phyloP scores from a whole-genome alignment of 2,329 filamentous ascomycete species.

The Cercospora citrullina region DNA sequence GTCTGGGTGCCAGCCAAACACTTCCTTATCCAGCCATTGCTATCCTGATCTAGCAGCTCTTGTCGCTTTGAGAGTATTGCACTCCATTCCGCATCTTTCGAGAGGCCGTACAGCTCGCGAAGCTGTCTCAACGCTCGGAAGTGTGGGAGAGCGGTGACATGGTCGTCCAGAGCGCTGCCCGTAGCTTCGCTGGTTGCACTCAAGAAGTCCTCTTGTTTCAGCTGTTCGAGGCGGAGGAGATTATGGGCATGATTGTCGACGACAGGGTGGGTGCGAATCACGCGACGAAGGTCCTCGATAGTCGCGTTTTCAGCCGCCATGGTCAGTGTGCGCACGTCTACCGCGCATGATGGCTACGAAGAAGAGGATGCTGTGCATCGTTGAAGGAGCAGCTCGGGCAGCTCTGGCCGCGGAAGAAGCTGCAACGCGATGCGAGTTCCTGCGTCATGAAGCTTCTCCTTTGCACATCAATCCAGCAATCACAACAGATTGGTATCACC shows the following conservation, averaged over 20 bases:
- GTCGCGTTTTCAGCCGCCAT: constrained; percentile 11
- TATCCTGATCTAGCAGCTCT: constrained; percentile 48
- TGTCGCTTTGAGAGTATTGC: constrained; percentile 54
- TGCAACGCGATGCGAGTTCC: neutral
- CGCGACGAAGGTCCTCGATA: constrained; percentile 31
- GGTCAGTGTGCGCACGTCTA: neutral
- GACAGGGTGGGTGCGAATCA: constrained; percentile 52
- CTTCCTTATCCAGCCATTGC: constrained; percentile 58
- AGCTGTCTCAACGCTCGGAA: constrained; percentile 70
- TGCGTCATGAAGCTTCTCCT: neutral
- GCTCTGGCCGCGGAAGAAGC: neutral
- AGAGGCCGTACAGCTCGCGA: constrained; percentile 62
- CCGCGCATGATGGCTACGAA: neutral
- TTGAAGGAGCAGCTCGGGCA: neutral
- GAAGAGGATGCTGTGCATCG: neutral
- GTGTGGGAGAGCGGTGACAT: constrained; percentile 64
- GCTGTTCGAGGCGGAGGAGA: constrained; percentile 56
- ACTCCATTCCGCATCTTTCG: constrained; percentile 59
- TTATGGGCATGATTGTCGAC: constrained; percentile 75
- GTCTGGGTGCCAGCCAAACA: constrained; percentile 73
- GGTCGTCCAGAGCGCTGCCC: constrained; percentile 64
- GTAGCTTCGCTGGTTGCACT: constrained; percentile 72
- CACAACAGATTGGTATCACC: neutral
- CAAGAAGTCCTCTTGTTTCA: constrained; percentile 56
- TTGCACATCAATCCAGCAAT: neutral